A percentile compares a stretch with the other conserved stretches of the same genome.
phyloP scores from a whole-genome alignment of 192 early-diverging fungal genomes.

The Dissophora globulifera region DNA sequence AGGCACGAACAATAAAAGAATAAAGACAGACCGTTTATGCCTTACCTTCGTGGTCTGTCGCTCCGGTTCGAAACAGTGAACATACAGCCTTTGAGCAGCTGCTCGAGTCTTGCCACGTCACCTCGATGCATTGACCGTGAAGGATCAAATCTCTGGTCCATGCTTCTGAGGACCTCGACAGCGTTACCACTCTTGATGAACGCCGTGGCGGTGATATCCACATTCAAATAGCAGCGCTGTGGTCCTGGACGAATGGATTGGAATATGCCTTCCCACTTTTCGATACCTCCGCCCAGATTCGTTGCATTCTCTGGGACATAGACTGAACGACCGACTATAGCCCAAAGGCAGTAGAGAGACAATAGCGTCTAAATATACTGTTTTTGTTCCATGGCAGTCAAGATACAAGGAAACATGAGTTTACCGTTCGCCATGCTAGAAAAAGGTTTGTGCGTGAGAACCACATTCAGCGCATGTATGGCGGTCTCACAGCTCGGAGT shows the following conservation, averaged over 20 bases:
- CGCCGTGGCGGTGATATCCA: slow-evolving; percentile 72
- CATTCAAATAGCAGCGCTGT: slow-evolving; percentile 53
- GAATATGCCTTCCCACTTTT: slow-evolving; percentile 92
- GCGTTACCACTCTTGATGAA: slow-evolving; percentile 49
- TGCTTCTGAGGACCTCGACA: slow-evolving; percentile 15
- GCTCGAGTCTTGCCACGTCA: slow-evolving; percentile 9
- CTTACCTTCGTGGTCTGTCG: slow-evolving; percentile 58
- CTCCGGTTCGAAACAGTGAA: slow-evolving; percentile 60
- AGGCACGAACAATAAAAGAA: no score
- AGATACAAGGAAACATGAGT: not conserved
- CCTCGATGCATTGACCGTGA: not conserved
- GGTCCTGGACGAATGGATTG: slow-evolving; percentile 83
- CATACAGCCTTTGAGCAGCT: slow-evolving; percentile 50
- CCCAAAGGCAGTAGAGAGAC: no score
- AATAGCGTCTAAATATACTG: no score
- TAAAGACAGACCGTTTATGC: no score
- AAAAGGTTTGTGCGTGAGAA: slow-evolving; percentile 17
- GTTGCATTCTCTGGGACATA: slow-evolving; percentile 70
- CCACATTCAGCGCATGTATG: slow-evolving; percentile 34
- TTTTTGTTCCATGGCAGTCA: no score
- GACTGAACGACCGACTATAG: slow-evolving; percentile 88
- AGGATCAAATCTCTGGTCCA: slow-evolving; percentile 40
- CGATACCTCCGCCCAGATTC: slow-evolving; percentile 72
- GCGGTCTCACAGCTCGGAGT: slow-evolving; percentile 17
- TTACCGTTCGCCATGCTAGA: slow-evolving; percentile 19